Evolutionary conservation across 2,329 filamentous ascomycete species (phyloP).

Genomic region (Lasiodiplodia citricola): DNA sequence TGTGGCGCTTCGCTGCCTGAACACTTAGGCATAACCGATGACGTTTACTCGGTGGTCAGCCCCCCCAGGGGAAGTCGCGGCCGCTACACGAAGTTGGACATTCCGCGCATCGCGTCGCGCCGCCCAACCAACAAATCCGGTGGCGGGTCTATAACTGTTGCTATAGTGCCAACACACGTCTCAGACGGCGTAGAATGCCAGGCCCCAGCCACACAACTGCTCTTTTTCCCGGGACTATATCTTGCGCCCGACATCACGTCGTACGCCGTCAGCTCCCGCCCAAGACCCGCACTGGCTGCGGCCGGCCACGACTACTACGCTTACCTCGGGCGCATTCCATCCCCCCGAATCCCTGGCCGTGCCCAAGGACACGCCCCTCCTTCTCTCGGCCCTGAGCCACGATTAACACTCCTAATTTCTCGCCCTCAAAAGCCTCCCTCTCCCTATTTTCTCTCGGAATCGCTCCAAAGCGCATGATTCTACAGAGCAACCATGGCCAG

Average conservation of each 20-base stretch:
- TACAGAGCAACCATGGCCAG: constrained; percentile 73
- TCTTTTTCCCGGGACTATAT: background rate
- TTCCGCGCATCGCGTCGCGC: background rate
- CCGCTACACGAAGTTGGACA: background rate
- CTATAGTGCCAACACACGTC: background rate
- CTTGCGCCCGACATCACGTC: background rate
- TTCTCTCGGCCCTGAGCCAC: constrained; percentile 12
- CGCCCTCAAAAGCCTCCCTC: constrained; percentile 28
- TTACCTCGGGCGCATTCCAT: constrained; percentile 10
- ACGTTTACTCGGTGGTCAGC: background rate
- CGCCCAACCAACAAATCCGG: background rate
- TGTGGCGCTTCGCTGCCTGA: constrained; percentile 4
- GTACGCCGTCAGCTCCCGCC: constrained; percentile 5
- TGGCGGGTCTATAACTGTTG: constrained; percentile 3
- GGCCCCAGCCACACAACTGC: constrained; percentile 5
- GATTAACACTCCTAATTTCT: constrained; percentile 15
- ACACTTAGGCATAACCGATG: background rate
- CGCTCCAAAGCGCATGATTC: background rate
- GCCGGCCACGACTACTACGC: constrained; percentile 12
- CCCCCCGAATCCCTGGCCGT: constrained; percentile 17
- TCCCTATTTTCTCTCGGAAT: constrained; percentile 18
- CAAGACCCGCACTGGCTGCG: constrained; percentile 13
- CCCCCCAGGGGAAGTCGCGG: background rate
- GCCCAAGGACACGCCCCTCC: constrained; percentile 24
- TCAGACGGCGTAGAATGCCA: background rate